These are phyloP conservation scores for Kodamaea restingae DNA, from an alignment of 805 yeast species.

Conservation along the genomic window DNA sequence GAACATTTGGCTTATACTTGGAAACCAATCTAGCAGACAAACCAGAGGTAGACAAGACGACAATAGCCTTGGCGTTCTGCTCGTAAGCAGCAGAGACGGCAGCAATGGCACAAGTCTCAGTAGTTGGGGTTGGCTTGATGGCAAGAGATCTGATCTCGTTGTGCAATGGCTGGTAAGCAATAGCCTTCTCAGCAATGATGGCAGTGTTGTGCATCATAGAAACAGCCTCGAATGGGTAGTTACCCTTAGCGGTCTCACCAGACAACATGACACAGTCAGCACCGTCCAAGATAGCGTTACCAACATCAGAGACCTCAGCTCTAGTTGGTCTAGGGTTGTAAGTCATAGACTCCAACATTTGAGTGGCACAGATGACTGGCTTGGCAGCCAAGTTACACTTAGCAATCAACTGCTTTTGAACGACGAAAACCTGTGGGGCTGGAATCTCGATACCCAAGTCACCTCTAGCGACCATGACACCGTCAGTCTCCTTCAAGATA, in stretches of 20 bases:
- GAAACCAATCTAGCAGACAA: conserved; percentile 92
- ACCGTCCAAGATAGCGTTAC: conserved; percentile 98
- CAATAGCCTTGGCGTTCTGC: conserved; percentile 94
- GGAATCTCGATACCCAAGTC: conserved; percentile 99
- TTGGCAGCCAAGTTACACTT: conserved; percentile 99
- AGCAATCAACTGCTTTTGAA: conserved; percentile 97
- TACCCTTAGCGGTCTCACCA: conserved; percentile 99
- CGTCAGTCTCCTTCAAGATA: conserved; percentile 90
- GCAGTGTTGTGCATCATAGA: conserved; percentile 98
- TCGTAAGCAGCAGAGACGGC: conserved; percentile 96
- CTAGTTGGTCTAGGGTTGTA: conserved; percentile 99
- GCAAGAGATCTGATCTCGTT: conserved; percentile 86
- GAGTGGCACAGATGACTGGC: conserved; percentile 99
- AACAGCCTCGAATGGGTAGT: conserved; percentile 96
- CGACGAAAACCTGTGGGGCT: conserved; percentile 97
- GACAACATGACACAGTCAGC: conserved; percentile 99
- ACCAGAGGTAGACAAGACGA: conserved; percentile 94
- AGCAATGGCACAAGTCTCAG: conserved; percentile 96
- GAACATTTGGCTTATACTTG: conserved; percentile 96
- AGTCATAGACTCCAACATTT: conserved; percentile 99
- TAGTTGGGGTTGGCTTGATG: conserved; percentile 82
- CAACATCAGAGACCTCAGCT: conserved; percentile 99
- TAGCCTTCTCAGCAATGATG: conserved; percentile 93
- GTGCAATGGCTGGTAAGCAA: conserved; percentile 79
- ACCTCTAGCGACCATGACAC: conserved; percentile 99